Conservation (phyloP, 768 basidiomycete genomes). For the Agaricus sinodeliciosus region DNA sequence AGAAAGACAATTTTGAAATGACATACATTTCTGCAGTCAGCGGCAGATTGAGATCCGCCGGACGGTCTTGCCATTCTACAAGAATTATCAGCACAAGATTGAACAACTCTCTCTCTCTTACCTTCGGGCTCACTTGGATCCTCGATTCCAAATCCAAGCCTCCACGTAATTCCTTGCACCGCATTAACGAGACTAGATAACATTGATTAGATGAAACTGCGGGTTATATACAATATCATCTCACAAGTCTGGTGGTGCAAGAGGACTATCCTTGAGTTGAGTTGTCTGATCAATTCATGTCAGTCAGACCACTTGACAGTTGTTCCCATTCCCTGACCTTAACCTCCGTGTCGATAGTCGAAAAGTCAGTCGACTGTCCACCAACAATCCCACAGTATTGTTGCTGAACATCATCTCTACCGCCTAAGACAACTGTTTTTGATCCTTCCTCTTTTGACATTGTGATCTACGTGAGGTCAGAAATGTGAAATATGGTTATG, state of each 20-base stretch:
- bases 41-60: slow-evolving; percentile 47
- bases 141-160: slow-evolving; percentile 50
- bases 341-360: slow-evolving; percentile 53
- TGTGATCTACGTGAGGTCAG: slow-evolving; percentile 33
- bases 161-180: slow-evolving; percentile 59
- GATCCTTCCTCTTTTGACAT: slow-evolving; percentile 55
- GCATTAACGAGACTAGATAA: slow-evolving; percentile 45
- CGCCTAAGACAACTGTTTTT: slow-evolving; percentile 51
- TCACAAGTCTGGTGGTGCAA: slow-evolving; percentile 61
- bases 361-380: slow-evolving; percentile 55
- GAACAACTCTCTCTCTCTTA: slow-evolving; percentile 16
- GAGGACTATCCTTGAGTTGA: slow-evolving; percentile 43
- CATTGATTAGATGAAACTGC: not conserved
- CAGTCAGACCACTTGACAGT: not conserved
- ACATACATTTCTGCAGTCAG: slow-evolving; percentile 44
- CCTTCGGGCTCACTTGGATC: slow-evolving; percentile 52
- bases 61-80: slow-evolving; percentile 54
- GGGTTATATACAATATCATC: slow-evolving; percentile 14
- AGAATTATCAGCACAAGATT: not conserved
- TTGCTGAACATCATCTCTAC: slow-evolving; percentile 40
- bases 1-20: not conserved
- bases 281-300: slow-evolving; percentile 29
- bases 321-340: slow-evolving; percentile 28
- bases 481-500: not conserved
- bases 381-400: slow-evolving; percentile 60